Conservation (phyloP, 495 filamentous ascomycete genomes). For the Podospora fimiseda region DNA sequence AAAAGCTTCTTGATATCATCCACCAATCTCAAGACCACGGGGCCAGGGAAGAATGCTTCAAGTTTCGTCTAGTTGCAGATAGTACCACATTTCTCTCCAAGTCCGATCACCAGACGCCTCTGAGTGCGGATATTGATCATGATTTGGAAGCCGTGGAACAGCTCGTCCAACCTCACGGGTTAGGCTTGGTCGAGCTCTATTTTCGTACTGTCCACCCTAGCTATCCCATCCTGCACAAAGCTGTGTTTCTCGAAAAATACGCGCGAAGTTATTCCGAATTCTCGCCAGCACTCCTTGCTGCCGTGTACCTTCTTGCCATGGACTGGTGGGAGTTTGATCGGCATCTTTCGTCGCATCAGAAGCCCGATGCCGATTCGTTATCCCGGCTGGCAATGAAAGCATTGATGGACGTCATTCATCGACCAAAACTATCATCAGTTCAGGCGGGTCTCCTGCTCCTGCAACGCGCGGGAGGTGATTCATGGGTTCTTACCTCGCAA, state of each 20-base stretch:
- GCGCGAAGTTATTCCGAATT: constrained; percentile 55
- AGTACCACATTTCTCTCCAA: constrained; percentile 62
- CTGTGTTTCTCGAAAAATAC: constrained; percentile 65
- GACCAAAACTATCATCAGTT: constrained; percentile 67
- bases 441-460: constrained; percentile 72
- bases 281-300: constrained; percentile 64
- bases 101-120: constrained; percentile 37
- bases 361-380: constrained; percentile 56
- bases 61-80: constrained; percentile 33
- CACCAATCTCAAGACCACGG: constrained; percentile 24
- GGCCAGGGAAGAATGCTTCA: no score
- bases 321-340: constrained; percentile 63
- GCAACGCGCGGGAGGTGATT: constrained; percentile 53
- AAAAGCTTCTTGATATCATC: constrained; percentile 42
- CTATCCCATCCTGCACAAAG: constrained; percentile 71
- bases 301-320: constrained; percentile 69
- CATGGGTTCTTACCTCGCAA: constrained; percentile 65
- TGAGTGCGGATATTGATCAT: constrained; percentile 40
- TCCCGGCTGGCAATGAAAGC: constrained; percentile 60
- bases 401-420: constrained; percentile 56
- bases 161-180: constrained; percentile 62
- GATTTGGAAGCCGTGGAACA: constrained; percentile 61
- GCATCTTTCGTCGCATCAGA: constrained; percentile 41
- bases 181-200: constrained; percentile 63
- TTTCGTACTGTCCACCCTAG: constrained; percentile 69